phyloP scores from a whole-genome alignment of 2,329 filamentous ascomycete genomes.

The Chalara sp. region DNA sequence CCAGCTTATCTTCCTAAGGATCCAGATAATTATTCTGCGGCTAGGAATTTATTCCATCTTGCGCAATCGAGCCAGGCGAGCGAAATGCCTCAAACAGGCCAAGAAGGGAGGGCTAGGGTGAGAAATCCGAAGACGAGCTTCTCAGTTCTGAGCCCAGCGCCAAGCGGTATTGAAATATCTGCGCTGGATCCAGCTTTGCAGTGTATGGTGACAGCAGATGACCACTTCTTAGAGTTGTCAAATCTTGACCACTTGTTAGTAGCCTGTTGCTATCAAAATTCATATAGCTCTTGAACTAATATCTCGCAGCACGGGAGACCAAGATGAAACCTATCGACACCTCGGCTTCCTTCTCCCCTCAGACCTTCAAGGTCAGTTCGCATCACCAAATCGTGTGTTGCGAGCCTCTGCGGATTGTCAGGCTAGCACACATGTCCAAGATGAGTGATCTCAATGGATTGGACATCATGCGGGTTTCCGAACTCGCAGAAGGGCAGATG shows the following conservation, averaged over 20 bases:
- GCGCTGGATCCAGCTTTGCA: background rate
- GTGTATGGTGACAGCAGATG: background rate
- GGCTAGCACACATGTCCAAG: no score
- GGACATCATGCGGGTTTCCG: background rate
- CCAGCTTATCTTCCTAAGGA: background rate
- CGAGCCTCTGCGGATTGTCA: background rate
- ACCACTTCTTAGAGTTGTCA: constrained; percentile 1
- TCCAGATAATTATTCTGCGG: background rate
- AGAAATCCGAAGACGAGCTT: background rate
- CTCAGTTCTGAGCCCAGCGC: background rate
- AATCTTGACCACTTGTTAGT: constrained; percentile 1
- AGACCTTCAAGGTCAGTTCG: background rate
- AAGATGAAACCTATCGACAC: background rate
- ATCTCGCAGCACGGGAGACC: background rate
- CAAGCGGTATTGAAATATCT: background rate
- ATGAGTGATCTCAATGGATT: background rate
- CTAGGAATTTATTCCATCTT: background rate
- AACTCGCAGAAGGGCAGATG: background rate
- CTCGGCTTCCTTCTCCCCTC: background rate
- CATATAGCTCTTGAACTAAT: background rate
- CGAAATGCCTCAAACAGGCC: background rate
- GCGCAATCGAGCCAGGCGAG: background rate
- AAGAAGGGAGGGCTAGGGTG: background rate
- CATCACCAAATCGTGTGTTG: background rate
- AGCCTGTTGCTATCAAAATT: background rate